Evolutionary conservation across 345 rosid genomes (phyloP), one percentile per base, ranked within the genome.

Genomic region (Eucalyptus decipiens): DNA sequence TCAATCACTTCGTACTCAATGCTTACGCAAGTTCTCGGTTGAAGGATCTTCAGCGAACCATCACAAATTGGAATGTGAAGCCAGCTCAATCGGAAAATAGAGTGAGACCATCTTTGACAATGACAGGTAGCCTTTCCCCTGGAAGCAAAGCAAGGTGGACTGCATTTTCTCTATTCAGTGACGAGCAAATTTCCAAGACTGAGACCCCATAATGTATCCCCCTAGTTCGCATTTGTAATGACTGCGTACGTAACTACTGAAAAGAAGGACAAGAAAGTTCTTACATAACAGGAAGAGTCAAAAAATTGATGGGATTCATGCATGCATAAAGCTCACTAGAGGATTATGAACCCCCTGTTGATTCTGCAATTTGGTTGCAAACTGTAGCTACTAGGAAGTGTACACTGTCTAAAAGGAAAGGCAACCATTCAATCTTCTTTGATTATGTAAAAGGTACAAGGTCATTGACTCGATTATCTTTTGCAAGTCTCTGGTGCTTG

Each of bases 171-270:
- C 81, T 34, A 18, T 19, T 72, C 81, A 19, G 81, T 9, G 81
- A 72, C 45, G 11, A 69, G 42, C 12, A 67, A 67, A 69, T 69
- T 69, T 69, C 26, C 45, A 9, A 34, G 81, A 19, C 45, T 19
- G 21, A 72, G 80, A 72, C 8, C 81, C 26, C 37, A 34, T 72
- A 72, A 72, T 34, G 18, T 34, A 34, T 34, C 2, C 11, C 93
- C 92, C 60, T 72, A 89, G 72, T 89, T 90, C 7, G 62, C 88
- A 47, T 92, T 90, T 8, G 90, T 90, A 37, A 89, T 89, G 58
- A 93, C 90, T 17, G 92, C 90, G 54, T 72, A 54, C 58, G 90
- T 89, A 72, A 43, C 9, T 48, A 32, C 26, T 24, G 30, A 69
- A 40, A 26, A 40, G 34, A 19, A 28, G 81, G 81, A 34, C 10